A percentile compares a stretch with the other conserved stretches of the same genome.
These are phyloP conservation scores for Monosporozyma siamensis DNA, from an alignment of 805 yeast genomes.

Conservation along the genomic window DNA sequence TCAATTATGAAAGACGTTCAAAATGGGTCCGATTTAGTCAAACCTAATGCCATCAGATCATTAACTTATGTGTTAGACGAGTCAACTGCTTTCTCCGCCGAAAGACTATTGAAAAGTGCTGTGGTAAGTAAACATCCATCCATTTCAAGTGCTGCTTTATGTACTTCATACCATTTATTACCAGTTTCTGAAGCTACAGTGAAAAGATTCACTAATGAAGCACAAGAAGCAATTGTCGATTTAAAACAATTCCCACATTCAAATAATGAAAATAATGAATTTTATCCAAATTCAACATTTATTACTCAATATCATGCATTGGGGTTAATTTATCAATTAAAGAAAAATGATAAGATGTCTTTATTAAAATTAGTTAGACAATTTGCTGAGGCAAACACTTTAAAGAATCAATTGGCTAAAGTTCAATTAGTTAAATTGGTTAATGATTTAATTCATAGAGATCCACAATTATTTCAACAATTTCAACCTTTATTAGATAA, in stretches of 20 bases:
- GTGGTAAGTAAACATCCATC: constrained; percentile 85
- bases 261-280: constrained; percentile 26
- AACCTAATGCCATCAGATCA: constrained; percentile 92
- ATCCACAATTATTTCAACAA: constrained; percentile 43
- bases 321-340: constrained; percentile 78
- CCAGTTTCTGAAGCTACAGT: constrained; percentile 89
- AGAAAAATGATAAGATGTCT: constrained; percentile 91
- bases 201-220: constrained; percentile 87
- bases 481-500: constrained; percentile 48
- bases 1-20: constrained; percentile 98
- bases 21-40: constrained; percentile 72
- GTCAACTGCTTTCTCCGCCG: constrained; percentile 85
- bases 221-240: constrained; percentile 72
- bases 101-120: constrained; percentile 83
- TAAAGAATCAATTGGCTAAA: constrained; percentile 75
- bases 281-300: constrained; percentile 61
- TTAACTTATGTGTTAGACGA: constrained; percentile 83
- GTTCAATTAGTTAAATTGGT: constrained; percentile 79
- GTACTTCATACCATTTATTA: constrained; percentile 79
- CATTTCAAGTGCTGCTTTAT: constrained; percentile 88
- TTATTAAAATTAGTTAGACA: constrained; percentile 82
- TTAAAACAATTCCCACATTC: constrained; percentile 27
- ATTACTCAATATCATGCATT: constrained; percentile 94
- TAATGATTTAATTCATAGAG: constrained; percentile 63
- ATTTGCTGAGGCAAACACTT: constrained; percentile 47